Conservation (phyloP, 2,329 filamentous ascomycete genomes). For the Orbilia ellipsospora region DNA sequence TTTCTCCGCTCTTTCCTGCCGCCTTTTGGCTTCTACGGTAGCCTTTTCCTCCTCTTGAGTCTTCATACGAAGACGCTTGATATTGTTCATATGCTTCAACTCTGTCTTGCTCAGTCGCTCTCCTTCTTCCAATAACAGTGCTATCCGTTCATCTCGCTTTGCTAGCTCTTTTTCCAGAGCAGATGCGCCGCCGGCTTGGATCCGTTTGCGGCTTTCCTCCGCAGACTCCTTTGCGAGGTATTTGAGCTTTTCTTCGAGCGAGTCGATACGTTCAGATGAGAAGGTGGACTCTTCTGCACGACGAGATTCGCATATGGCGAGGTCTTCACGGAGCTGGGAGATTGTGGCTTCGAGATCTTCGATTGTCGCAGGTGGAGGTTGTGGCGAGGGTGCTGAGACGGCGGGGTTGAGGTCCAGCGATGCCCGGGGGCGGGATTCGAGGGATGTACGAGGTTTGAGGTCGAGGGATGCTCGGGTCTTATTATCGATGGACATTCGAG, state of each 20-base stretch:
- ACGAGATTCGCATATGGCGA: conserved; percentile 68
- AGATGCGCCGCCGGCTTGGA: conserved; percentile 71
- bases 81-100: conserved; percentile 81
- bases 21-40: conserved; percentile 70
- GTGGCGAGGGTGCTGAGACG: neutral
- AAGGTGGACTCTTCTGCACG: conserved; percentile 84
- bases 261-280: conserved; percentile 90
- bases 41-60: conserved; percentile 74
- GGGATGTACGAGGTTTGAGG: conserved; percentile 24
- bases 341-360: conserved; percentile 65
- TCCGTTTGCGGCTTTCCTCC: conserved; percentile 77
- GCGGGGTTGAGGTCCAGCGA: neutral
- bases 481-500: conserved; percentile 17
- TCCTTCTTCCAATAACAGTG: conserved; percentile 89
- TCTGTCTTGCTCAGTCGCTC: conserved; percentile 87
- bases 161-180: conserved; percentile 81
- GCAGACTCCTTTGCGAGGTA: conserved; percentile 85
- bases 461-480: conserved; percentile 26
- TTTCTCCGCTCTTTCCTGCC: conserved; percentile 69
- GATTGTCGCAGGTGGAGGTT: conserved; percentile 5
- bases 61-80: conserved; percentile 81
- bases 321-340: conserved; percentile 66
- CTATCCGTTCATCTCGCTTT: conserved; percentile 91
- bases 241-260: conserved; percentile 87
- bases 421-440: conserved; percentile 20